Conservation (phyloP, 805 yeast genomes). For the Sungouiozyma ichnusensis region DNA sequence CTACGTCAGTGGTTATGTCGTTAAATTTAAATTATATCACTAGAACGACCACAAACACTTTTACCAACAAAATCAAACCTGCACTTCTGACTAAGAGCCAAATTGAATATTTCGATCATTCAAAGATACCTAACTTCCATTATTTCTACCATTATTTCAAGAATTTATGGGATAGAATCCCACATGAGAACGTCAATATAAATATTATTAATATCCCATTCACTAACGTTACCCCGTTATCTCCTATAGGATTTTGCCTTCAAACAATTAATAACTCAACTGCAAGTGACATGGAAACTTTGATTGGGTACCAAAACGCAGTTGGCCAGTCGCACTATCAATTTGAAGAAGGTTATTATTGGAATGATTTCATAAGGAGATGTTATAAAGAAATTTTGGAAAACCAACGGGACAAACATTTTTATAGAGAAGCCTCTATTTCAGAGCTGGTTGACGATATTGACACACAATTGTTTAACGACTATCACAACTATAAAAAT, state of each 20-base stretch:
- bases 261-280: not conserved
- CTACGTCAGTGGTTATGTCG: slow-evolving; percentile 21
- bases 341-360: slow-evolving; percentile 13
- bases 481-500: slow-evolving; percentile 17
- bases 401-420: not conserved
- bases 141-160: slow-evolving; percentile 23
- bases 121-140: slow-evolving; percentile 24
- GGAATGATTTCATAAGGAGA: slow-evolving; percentile 19
- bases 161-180: slow-evolving; percentile 24
- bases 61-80: slow-evolving; percentile 9
- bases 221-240: slow-evolving; percentile 25
- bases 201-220: slow-evolving; percentile 27
- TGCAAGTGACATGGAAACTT: slow-evolving; percentile 14
- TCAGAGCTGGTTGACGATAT: slow-evolving; percentile 6
- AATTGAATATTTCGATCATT: slow-evolving; percentile 13
- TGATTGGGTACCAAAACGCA: slow-evolving; percentile 12
- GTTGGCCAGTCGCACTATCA: not conserved
- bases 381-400: slow-evolving; percentile 11
- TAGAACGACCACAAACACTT: slow-evolving; percentile 9
- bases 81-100: slow-evolving; percentile 20
- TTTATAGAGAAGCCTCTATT: slow-evolving; percentile 3
- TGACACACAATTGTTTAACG: slow-evolving; percentile 15
- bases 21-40: slow-evolving; percentile 17
- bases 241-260: slow-evolving; percentile 17
- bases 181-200: slow-evolving; percentile 20